Evolutionary conservation across 1,284 basidiomycete species (phyloP), one percentile per base, ranked within the genome.

Genomic region (Ceratobasidium sp.): DNA sequence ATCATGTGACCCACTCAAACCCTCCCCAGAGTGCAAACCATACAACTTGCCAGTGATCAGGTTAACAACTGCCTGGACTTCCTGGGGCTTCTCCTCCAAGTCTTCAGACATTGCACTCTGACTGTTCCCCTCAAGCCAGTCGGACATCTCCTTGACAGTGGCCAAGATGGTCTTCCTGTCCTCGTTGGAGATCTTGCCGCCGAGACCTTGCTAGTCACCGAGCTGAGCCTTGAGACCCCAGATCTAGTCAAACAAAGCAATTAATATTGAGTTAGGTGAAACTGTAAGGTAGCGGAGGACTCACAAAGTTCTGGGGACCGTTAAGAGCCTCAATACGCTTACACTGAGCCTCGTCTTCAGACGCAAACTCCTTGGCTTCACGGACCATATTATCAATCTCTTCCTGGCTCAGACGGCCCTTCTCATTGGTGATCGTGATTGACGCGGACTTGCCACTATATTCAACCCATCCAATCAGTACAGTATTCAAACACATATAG

Each of bases 331-430:
- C 96, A 80, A 97, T 94, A 81, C 91, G 91, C 88, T 95, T 95
- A 83, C 93, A 91, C 85, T 94, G 89, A 31, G 90, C 90, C 81
- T 95, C 95, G 81, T 97, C 95, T 85, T 94, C 92, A 28, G 91
- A 88, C 35, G 92, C 94, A 80, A 93, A 97, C 82, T 96, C 91
- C 87, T 97, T 94, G n/a, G 94, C 95, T 82, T 97, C 95, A 75
- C 86, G 88, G 78, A 97, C 93, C 95, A 96, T 97, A 78, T 94
- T 92, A 82, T 96, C 94, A 81, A 96, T 96, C 80, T 96, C 95
- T 81, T 96, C 94, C 77, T 92, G 89, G 39, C 89, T 90, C 53
- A 97, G 89, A 85, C 95, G 93, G 76, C 93, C 93, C 85, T 92
- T 92, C 82, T 93, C 91, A 84, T 95, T 95, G 80, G 89, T 95